These are phyloP conservation scores for Psilocybe cubensis DNA, from an alignment of 768 basidiomycete genomes.

Conservation along the genomic window DNA sequence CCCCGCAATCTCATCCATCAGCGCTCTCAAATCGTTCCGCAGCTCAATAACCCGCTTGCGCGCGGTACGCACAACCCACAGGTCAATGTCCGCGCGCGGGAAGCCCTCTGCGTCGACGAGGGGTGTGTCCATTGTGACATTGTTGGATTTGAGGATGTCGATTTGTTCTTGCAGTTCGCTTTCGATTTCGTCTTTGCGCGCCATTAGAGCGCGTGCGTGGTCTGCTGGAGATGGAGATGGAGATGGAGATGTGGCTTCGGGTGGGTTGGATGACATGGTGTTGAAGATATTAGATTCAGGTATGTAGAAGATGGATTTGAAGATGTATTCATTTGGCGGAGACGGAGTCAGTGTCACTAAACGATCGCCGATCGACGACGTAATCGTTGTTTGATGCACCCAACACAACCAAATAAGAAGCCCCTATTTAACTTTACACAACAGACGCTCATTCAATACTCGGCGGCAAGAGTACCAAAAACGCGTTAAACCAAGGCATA, in stretches of 20 bases:
- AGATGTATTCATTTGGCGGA: background rate
- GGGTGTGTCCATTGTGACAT: constrained; percentile 67
- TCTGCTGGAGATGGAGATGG: constrained; percentile 53
- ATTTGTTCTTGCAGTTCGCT: constrained; percentile 66
- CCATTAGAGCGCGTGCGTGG: constrained; percentile 65
- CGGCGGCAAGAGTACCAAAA: no score
- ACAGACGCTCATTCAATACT: no score
- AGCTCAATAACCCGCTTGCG: constrained; percentile 80
- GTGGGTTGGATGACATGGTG: constrained; percentile 40
- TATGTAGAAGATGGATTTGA: background rate
- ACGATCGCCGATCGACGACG: constrained; percentile 4
- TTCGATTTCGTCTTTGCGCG: constrained; percentile 74
- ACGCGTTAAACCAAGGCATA: no score
- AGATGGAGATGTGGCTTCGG: no score
- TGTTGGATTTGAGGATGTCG: constrained; percentile 64
- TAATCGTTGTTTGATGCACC: constrained; percentile 6
- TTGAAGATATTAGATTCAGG: constrained; percentile 32
- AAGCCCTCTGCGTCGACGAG: constrained; percentile 90
- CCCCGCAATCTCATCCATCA: constrained; percentile 69
- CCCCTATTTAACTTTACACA: no score
- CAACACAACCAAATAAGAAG: background rate
- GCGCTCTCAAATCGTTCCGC: constrained; percentile 71
- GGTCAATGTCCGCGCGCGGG: constrained; percentile 84
- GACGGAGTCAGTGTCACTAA: background rate
- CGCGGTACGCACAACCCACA: constrained; percentile 77